phyloP scores from a whole-genome alignment of 495 filamentous ascomycete genomes.

The Penicillium malachiteum region DNA sequence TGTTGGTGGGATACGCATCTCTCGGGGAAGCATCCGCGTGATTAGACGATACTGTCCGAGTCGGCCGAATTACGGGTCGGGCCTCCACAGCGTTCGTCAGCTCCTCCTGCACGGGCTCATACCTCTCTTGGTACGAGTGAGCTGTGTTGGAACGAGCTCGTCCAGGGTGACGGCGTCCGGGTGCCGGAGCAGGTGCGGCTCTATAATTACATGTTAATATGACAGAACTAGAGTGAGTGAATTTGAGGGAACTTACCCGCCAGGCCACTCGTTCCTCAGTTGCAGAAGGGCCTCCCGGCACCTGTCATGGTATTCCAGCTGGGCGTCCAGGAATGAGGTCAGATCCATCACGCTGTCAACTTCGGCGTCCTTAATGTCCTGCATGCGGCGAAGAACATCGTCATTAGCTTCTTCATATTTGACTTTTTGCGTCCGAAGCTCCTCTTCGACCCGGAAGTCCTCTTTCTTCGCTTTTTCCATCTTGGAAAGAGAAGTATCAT shows the following conservation, averaged over 20 bases:
- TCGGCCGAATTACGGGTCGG: slow-evolving; percentile 65
- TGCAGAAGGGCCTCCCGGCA: slow-evolving; percentile 74
- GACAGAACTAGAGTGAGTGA: not conserved
- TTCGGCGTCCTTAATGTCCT: slow-evolving; percentile 93
- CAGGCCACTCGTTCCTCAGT: slow-evolving; percentile 68
- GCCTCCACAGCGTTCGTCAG: slow-evolving; percentile 37
- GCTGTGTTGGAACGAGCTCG: slow-evolving; percentile 63
- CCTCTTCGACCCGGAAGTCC: slow-evolving; percentile 90
- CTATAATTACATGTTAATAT: slow-evolving; percentile 24
- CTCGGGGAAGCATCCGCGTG: slow-evolving; percentile 33
- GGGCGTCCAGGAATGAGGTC: slow-evolving; percentile 79
- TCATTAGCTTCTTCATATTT: slow-evolving; percentile 97
- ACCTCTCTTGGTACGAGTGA: slow-evolving; percentile 59
- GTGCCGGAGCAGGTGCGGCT: slow-evolving; percentile 27
- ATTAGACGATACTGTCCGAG: slow-evolving; percentile 35
- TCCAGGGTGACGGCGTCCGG: slow-evolving; percentile 33
- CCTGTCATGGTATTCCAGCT: slow-evolving; percentile 87
- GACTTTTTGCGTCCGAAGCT: slow-evolving; percentile 84
- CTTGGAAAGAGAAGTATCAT: slow-evolving; percentile 87
- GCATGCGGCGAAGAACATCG: slow-evolving; percentile 90
- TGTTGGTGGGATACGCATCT: slow-evolving; percentile 29
- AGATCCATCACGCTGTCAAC: slow-evolving; percentile 80
- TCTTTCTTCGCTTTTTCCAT: slow-evolving; percentile 93
- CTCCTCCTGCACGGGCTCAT: slow-evolving; percentile 58
- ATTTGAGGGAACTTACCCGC: slow-evolving; percentile 42